Evolutionary conservation across 2,329 filamentous ascomycete species (phyloP).

Genomic region (Septoria petroselini): DNA sequence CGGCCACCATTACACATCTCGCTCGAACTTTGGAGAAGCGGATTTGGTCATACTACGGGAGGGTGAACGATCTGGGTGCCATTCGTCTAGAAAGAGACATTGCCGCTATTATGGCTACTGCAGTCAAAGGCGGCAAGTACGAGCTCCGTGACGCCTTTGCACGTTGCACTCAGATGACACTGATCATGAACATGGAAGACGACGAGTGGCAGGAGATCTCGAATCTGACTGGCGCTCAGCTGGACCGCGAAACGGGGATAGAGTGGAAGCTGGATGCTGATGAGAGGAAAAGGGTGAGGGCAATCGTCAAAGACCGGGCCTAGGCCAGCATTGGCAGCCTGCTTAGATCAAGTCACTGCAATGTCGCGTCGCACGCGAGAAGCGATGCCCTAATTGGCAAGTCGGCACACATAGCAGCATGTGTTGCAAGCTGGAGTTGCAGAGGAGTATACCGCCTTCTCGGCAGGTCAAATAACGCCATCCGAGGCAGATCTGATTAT

Average conservation of each 20-base stretch:
- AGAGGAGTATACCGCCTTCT: constrained; percentile 1
- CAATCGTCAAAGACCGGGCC: constrained; percentile 31
- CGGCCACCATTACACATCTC: constrained; percentile 70
- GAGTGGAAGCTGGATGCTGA: constrained; percentile 69
- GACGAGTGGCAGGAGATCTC: constrained; percentile 81
- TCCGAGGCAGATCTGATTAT: constrained; percentile 6
- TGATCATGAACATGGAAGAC: constrained; percentile 91
- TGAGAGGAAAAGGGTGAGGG: constrained; percentile 70
- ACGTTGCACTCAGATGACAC: constrained; percentile 72
- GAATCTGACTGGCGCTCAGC: constrained; percentile 46
- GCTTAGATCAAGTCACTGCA: too few relatives aligned
- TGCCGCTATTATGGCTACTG: constrained; percentile 66
- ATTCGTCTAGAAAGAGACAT: constrained; percentile 83
- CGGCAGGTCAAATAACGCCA: constrained; percentile 3
- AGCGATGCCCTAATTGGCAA: too few relatives aligned
- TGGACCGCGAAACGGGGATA: constrained; percentile 61
- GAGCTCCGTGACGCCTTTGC: constrained; percentile 73
- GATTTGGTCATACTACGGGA: constrained; percentile 74
- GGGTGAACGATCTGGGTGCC: constrained; percentile 76
- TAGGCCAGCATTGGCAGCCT: too few relatives aligned
- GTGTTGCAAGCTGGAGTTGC: too few relatives aligned
- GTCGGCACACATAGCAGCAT: too few relatives aligned
- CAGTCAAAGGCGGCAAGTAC: constrained; percentile 69
- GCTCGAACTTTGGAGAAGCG: constrained; percentile 80
- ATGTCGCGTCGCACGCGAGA: too few relatives aligned